Conservation (phyloP, 768 basidiomycete species). For the Porpolomopsis calyptriformis region DNA sequence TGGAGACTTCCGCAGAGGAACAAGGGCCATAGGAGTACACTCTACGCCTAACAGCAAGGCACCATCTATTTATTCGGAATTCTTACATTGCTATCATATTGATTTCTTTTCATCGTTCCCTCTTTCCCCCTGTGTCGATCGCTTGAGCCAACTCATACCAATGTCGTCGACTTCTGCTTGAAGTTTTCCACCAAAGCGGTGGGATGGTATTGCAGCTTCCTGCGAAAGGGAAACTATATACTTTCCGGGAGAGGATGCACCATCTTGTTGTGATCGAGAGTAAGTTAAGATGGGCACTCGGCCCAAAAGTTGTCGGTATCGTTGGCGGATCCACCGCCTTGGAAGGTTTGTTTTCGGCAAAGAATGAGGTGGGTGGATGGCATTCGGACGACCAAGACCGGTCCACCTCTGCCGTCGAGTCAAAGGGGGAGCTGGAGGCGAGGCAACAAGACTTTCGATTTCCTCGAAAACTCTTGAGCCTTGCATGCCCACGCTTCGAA, state of each 20-base stretch:
- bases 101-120: conserved; percentile 9
- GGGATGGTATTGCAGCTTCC: conserved; percentile 17
- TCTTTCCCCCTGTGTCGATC: conserved; percentile 5
- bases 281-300: conserved; percentile 47
- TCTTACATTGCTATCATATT: conserved; percentile 11
- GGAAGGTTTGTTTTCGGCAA: conserved; percentile 9
- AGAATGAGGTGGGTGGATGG: conserved; percentile 15
- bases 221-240: conserved; percentile 23
- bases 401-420: conserved; percentile 27
- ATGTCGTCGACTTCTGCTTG: conserved; percentile 21
- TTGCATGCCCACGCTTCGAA: conserved; percentile 33
- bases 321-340: conserved; percentile 40
- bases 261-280: conserved; percentile 7
- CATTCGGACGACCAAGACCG: not conserved
- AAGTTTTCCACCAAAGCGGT: conserved; percentile 15
- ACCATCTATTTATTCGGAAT: conserved; percentile 8
- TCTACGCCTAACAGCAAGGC: too few species aligned
- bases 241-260: conserved; percentile 4
- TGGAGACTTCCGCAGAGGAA: conserved; percentile 24
- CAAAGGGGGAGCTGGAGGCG: conserved; percentile 16
- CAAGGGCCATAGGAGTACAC: not conserved
- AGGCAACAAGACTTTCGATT: conserved; percentile 34
- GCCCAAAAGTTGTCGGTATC: conserved; percentile 51
- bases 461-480: conserved; percentile 33
- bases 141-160: conserved; percentile 28